Evolutionary conservation across 2,329 filamentous ascomycete species (phyloP).

Genomic region (Calonectria multiphialidica): DNA sequence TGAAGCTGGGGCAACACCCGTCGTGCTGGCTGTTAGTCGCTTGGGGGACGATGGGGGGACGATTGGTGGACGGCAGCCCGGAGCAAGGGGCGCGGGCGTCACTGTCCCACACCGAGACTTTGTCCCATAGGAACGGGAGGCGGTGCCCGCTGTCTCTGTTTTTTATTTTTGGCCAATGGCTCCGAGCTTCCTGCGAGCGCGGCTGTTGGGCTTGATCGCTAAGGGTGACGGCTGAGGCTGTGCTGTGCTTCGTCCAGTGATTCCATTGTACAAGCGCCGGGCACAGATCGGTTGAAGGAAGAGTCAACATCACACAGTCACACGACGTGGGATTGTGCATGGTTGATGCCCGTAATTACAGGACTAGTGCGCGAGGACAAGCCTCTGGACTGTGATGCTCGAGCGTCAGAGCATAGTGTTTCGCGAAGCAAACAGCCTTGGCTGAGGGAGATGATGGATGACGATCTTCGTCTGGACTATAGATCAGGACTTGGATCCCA

Average conservation of each 20-base stretch:
- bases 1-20: conserved; percentile 7
- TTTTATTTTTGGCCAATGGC: conserved; percentile 14
- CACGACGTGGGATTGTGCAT: conserved; percentile 28
- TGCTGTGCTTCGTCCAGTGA: background rate
- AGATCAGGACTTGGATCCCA: background rate
- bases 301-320: conserved; percentile 23
- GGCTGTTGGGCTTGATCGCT: conserved; percentile 4
- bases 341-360: conserved; percentile 8
- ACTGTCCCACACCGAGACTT: background rate
- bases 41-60: background rate
- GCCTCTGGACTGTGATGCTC: background rate
- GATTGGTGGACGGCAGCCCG: conserved; percentile 11
- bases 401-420: background rate
- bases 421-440: background rate
- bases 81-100: background rate
- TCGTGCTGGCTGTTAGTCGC: conserved; percentile 1
- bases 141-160: background rate
- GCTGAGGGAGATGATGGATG: background rate
- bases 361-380: background rate
- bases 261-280: background rate
- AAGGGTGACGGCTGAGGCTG: conserved; percentile 6
- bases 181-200: background rate
- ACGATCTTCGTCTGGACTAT: conserved; percentile 1
- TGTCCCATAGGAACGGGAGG: background rate
- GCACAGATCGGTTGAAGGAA: background rate